These are phyloP conservation scores for Penicillium angulare DNA, from an alignment of 495 filamentous ascomycete genomes.

Conservation along the genomic window DNA sequence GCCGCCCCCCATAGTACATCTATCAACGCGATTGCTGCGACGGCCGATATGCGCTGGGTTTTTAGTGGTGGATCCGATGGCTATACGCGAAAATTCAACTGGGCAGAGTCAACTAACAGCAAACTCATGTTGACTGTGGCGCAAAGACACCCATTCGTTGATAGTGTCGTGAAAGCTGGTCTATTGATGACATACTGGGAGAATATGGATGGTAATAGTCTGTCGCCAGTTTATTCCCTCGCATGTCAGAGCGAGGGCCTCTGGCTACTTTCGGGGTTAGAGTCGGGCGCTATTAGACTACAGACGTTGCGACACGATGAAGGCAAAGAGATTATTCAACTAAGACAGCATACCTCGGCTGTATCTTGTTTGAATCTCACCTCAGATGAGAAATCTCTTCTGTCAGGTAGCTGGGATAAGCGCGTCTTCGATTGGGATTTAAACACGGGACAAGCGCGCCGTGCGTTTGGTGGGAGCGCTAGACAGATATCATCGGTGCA, in stretches of 20 bases:
- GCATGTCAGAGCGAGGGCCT: conserved; percentile 86
- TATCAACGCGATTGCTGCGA: conserved; percentile 88
- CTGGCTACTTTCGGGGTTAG: conserved; percentile 87
- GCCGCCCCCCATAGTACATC: conserved; percentile 94
- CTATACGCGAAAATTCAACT: conserved; percentile 94
- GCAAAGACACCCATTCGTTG: conserved; percentile 94
- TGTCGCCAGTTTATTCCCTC: conserved; percentile 91
- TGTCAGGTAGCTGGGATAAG: conserved; percentile 98
- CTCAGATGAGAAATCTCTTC: conserved; percentile 78
- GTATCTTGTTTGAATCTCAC: conserved; percentile 84
- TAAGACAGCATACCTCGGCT: conserved; percentile 85
- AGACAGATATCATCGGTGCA: conserved; percentile 88
- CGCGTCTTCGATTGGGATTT: conserved; percentile 92
- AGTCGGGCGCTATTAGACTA: conserved; percentile 89
- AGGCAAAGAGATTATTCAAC: conserved; percentile 76
- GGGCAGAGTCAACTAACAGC: conserved; percentile 90
- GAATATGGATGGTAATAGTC: conserved; percentile 59
- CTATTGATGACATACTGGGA: conserved; percentile 96
- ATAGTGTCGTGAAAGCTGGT: conserved; percentile 92
- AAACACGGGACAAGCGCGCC: conserved; percentile 75
- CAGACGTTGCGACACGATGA: conserved; percentile 95
- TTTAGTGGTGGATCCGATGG: conserved; percentile 93
- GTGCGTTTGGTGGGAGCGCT: conserved; percentile 71
- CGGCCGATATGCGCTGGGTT: conserved; percentile 93
- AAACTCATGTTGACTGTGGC: conserved; percentile 93